These are phyloP conservation scores for Penstemon barbatus DNA, from an alignment of 257 asterid genomes.

Conservation along the genomic window DNA sequence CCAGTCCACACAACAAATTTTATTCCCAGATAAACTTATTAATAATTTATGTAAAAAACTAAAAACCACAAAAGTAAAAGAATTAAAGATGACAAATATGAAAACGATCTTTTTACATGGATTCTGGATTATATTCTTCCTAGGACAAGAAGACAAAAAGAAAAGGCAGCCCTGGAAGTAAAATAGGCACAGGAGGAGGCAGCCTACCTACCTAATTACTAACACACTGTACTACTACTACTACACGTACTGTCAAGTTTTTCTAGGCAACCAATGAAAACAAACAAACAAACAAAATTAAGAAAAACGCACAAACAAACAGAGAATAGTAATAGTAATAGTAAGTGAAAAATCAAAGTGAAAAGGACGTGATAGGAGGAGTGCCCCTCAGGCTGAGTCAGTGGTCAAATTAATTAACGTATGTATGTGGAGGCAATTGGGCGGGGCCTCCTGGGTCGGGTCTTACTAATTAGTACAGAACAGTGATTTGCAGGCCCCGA, in stretches of 20 bases:
- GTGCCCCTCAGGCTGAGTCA: slow-evolving; percentile 1
- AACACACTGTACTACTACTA: background rate
- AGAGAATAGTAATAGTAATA: background rate
- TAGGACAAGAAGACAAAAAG: slow-evolving; percentile 33
- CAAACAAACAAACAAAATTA: background rate
- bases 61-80: too few relatives aligned
- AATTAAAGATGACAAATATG: too few relatives aligned
- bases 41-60: too few relatives aligned
- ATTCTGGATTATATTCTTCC: slow-evolving; percentile 37
- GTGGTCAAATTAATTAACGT: slow-evolving; percentile 30
- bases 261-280: slow-evolving; percentile 10
- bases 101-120: too few relatives aligned
- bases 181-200: background rate
- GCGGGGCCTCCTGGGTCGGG: slow-evolving; percentile 8
- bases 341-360: slow-evolving; percentile 14
- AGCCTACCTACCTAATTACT: slow-evolving; percentile 1
- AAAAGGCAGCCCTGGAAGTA: background rate
- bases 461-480: slow-evolving; percentile 11
- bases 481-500: slow-evolving; percentile 21
- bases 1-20: too few relatives aligned
- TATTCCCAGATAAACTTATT: too few relatives aligned
- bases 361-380: slow-evolving; percentile 33
- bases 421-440: background rate
- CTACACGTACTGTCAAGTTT: slow-evolving; percentile 5
- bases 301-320: background rate